Evolutionary conservation across 1,139 yeast genomes (phyloP), one percentile per base, ranked within the genome.

Genomic region (Hansenula sp.): DNA sequence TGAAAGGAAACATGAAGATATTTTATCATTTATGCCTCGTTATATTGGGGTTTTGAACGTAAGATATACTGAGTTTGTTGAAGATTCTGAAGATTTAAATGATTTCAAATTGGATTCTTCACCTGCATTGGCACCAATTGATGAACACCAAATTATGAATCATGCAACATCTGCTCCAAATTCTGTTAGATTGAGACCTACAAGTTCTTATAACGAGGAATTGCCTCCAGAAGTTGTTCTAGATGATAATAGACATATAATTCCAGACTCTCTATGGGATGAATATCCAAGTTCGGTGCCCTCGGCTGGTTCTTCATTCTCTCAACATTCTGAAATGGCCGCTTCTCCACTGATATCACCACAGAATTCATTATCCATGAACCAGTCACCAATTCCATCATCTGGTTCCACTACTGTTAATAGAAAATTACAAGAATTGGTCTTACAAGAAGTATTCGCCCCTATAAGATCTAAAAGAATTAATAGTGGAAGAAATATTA

Each of bases 41-140:
- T 94, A 93, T 62, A 86, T 91, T 48, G 99, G 99, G 10, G 97
- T 91, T 1, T 68, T 91, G 45, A 91, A 91, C 61, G 98, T 91
- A 10, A 75, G 98, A 43, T 93, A 90, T 35, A 55, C 59, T 0
- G 55, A 59, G 5, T 38, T 56, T 24, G 41, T 52, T 9, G 58
- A 54, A 19, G 56, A 52, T 5, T 25, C 18, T 24, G 52, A 47
- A 38, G 47, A 42, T 6, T 29, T 49, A 4, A 45, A 51, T 33
- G 53, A 50, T 29, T n/a, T 52, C 13, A 43, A 41, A 9, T 35
- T 53, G 31, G 51, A 52, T 19, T 46, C 49, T 3, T 45, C 54
- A 5, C 57, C 59, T 5, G 36, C 41, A 2, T 21, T 49, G 15
- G 43, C 41, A 11, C 47, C 56, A 25, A 52, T 50, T 15, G 42